Percentiles rank a stretch among this genome's conserved stretches.
phyloP scores from a whole-genome alignment of 371 early-diverging fungal genomes.

The Lichtheimia corymbifera region DNA sequence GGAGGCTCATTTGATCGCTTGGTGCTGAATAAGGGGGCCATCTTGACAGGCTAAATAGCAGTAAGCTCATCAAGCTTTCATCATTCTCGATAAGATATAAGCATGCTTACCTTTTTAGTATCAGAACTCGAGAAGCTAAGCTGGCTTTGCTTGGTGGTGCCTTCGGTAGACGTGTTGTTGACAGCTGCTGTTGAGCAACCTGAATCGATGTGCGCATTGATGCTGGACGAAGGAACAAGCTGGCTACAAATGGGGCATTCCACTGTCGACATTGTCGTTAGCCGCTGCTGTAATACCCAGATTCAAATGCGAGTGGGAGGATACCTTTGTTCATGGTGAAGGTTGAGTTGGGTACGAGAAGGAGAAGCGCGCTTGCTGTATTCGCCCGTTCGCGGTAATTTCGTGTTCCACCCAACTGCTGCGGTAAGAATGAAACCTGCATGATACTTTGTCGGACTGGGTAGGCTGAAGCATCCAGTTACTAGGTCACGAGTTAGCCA shows the following conservation, averaged over 20 bases:
- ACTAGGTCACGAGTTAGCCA: no score
- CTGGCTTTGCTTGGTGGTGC: slow-evolving; percentile 8
- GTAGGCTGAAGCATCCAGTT: no score
- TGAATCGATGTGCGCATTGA: slow-evolving; percentile 43
- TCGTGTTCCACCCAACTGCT: background rate
- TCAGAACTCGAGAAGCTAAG: background rate
- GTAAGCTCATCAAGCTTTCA: background rate
- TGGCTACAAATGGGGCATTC: slow-evolving; percentile 39
- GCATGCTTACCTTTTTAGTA: background rate
- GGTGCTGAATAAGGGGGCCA: slow-evolving; percentile 8
- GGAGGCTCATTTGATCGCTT: background rate
- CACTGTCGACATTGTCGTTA: slow-evolving; percentile 15
- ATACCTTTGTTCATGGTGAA: slow-evolving; percentile 2
- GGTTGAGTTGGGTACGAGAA: background rate
- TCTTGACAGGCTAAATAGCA: background rate
- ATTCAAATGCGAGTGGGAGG: background rate
- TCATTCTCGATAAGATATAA: background rate
- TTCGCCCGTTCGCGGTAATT: background rate
- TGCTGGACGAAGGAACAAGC: slow-evolving; percentile 15
- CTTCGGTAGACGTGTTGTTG: slow-evolving; percentile 1
- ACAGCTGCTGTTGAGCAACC: slow-evolving; percentile 19
- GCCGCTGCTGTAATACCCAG: background rate
- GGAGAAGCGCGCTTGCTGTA: background rate
- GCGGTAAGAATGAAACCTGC: background rate
- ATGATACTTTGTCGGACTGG: no score